Evolutionary conservation across 1,139 yeast species (phyloP).

Genomic region (Arxiozyma bovina): DNA sequence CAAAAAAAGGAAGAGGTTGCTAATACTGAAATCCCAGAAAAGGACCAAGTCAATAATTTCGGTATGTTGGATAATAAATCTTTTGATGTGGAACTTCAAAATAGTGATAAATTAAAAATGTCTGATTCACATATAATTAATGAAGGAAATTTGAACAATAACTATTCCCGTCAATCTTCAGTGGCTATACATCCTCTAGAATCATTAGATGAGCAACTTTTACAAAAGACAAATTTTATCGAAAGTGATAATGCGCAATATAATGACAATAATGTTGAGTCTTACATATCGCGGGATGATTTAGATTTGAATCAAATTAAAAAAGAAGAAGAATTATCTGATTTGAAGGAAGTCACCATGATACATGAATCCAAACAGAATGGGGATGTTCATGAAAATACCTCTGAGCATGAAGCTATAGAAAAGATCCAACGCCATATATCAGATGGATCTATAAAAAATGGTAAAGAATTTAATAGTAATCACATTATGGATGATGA

Average conservation of each 20-base stretch:
- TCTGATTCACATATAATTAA: not conserved
- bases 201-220: not conserved
- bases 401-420: not conserved
- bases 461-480: not conserved
- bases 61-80: not conserved
- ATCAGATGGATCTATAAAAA: not conserved
- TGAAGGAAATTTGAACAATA: not conserved
- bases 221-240: not conserved
- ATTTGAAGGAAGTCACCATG: not conserved
- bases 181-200: not conserved
- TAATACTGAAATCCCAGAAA: not conserved
- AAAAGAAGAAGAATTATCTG: not conserved
- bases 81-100: not conserved
- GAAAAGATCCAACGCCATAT: not conserved
- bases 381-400: too few species aligned
- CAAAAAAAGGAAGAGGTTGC: not conserved
- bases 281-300: not conserved
- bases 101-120: not conserved
- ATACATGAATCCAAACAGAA: not conserved
- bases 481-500: conserved; percentile 4
- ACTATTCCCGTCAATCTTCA: not conserved
- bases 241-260: not conserved
- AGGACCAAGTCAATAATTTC: not conserved
- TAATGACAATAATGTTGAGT: not conserved
- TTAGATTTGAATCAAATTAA: not conserved